Percentiles rank a stretch among this genome's conserved stretches.
Evolutionary conservation across 75 land plant genomes (phyloP).

Genomic region (Azolla pinnata): DNA sequence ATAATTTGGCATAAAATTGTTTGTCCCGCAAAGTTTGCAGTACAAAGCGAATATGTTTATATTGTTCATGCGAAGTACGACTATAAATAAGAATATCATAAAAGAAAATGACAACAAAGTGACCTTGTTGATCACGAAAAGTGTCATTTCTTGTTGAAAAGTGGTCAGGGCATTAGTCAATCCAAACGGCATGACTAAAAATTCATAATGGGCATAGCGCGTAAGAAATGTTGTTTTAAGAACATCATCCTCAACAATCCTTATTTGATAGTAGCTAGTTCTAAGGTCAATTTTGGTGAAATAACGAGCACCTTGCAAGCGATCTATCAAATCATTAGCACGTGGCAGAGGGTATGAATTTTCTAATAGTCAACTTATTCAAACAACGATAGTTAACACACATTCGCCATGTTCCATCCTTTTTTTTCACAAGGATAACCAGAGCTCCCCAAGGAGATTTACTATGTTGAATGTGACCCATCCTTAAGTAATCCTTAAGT

Average conservation of each 20-base stretch:
- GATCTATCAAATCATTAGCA: not conserved
- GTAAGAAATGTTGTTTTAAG: not conserved
- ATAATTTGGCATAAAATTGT: too few relatives aligned
- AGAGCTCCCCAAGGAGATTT: constrained; percentile 10
- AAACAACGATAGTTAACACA: too few relatives aligned
- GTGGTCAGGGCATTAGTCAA: not conserved
- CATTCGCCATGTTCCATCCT: constrained; percentile 15
- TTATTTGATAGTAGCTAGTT: not conserved
- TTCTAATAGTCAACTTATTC: too few relatives aligned
- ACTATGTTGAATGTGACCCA: constrained; percentile 12
- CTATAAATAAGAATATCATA: too few relatives aligned
- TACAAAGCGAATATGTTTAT: too few relatives aligned
- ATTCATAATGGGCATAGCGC: not conserved
- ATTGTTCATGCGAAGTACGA: too few relatives aligned
- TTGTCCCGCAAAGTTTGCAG: too few relatives aligned
- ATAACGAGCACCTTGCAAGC: not conserved
- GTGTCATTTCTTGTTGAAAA: not conserved
- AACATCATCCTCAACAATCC: not conserved
- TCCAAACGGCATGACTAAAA: not conserved
- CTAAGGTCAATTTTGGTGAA: constrained; percentile 3
- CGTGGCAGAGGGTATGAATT: not conserved
- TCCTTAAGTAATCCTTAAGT: not conserved
- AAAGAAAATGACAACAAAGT: too few relatives aligned
- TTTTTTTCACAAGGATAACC: constrained; percentile 15
- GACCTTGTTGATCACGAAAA: too few relatives aligned